These are phyloP conservation scores for Thyridium curvatum DNA, from an alignment of 2,329 filamentous ascomycete species.

Conservation along the genomic window DNA sequence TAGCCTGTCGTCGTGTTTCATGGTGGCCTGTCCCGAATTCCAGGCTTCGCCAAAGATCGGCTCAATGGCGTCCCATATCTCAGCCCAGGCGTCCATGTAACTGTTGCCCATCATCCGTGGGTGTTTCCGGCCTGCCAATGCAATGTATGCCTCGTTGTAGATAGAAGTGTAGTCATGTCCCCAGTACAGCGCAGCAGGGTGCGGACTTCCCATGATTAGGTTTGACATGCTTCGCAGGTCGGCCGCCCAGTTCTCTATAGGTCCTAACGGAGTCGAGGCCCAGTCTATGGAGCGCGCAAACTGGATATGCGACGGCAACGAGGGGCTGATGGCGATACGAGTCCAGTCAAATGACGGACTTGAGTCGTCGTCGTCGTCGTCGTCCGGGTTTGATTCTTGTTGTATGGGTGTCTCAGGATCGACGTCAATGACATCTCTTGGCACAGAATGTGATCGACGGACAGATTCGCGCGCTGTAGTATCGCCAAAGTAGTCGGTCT, in stretches of 20 bases:
- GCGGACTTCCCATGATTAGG: constrained; percentile 71
- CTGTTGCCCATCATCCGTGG: constrained; percentile 67
- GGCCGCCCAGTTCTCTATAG: constrained; percentile 66
- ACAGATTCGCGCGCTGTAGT: constrained; percentile 4
- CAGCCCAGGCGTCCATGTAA: constrained; percentile 63
- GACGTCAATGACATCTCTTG: constrained; percentile 12
- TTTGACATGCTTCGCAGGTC: constrained; percentile 76
- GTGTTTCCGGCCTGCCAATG: constrained; percentile 71
- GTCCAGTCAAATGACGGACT: constrained; percentile 75
- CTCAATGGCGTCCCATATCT: constrained; percentile 68
- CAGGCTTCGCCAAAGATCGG: constrained; percentile 63
- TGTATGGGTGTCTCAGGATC: constrained; percentile 12
- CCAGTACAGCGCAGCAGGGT: constrained; percentile 76
- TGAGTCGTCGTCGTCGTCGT: constrained; percentile 18
- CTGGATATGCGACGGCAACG: constrained; percentile 63
- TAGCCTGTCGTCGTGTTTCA: constrained; percentile 77
- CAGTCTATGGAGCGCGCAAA: constrained; percentile 70
- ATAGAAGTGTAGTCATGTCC: constrained; percentile 63
- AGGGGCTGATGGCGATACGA: constrained; percentile 55
- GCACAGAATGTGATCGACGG: constrained; percentile 15
- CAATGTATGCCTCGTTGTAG: constrained; percentile 67
- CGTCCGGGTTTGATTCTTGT: constrained; percentile 16
- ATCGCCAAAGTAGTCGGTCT: constrained; percentile 38
- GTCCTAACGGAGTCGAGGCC: constrained; percentile 65
- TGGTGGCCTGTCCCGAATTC: constrained; percentile 67